Evolutionary conservation across 768 basidiomycete genomes (phyloP).

Genomic region (Tubosaeta sp.): DNA sequence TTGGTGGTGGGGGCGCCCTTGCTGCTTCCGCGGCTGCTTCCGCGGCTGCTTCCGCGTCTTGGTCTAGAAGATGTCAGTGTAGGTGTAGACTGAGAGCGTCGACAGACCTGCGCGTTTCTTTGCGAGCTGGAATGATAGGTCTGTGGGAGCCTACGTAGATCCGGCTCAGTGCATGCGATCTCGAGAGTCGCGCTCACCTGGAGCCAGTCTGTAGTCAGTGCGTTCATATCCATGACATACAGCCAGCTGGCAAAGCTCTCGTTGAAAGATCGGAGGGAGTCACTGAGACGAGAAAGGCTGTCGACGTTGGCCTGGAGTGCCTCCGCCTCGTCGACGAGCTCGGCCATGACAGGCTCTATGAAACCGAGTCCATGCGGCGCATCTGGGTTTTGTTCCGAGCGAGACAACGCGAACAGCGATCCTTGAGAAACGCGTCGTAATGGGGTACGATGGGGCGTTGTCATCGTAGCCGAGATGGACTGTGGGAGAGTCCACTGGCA

Average conservation of each 20-base stretch:
- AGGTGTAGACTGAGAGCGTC: neutral
- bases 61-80: slow-evolving; percentile 38
- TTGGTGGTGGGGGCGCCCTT: slow-evolving; percentile 34
- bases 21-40: slow-evolving; percentile 48
- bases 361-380: slow-evolving; percentile 84
- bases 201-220: slow-evolving; percentile 89
- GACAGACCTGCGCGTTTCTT: slow-evolving; percentile 55
- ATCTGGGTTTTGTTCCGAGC: slow-evolving; percentile 61
- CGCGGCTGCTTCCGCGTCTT: too few species aligned
- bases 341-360: slow-evolving; percentile 76
- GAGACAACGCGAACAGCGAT: slow-evolving; percentile 81
- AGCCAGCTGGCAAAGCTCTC: slow-evolving; percentile 91
- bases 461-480: slow-evolving; percentile 6
- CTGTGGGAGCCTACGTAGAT: slow-evolving; percentile 49
- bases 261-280: slow-evolving; percentile 81
- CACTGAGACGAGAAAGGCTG: slow-evolving; percentile 64
- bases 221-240: slow-evolving; percentile 92
- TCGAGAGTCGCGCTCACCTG: slow-evolving; percentile 44
- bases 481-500: slow-evolving; percentile 7
- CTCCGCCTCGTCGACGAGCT: slow-evolving; percentile 87
- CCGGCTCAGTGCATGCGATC: neutral
- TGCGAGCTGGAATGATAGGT: slow-evolving; percentile 56
- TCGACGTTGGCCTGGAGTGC: slow-evolving; percentile 72
- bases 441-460: slow-evolving; percentile 66
- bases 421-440: slow-evolving; percentile 88